A percentile compares a stretch with the other conserved stretches of the same genome.
These are phyloP conservation scores for Echinosophora koreensis DNA, from an alignment of 306 rosid genomes.

Conservation along the genomic window DNA sequence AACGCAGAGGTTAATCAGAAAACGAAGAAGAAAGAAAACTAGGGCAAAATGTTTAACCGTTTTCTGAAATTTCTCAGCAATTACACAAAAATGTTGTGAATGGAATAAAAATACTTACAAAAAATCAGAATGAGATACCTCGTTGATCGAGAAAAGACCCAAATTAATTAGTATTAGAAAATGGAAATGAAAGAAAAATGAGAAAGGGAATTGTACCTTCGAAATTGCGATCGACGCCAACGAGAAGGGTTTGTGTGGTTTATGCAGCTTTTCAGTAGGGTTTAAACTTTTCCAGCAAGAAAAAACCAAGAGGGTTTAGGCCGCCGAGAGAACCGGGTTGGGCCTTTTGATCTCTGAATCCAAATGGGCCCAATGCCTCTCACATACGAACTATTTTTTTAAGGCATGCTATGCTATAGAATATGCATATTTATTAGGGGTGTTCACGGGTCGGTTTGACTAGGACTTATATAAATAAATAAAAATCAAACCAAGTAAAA, in stretches of 20 bases:
- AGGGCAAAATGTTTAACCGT: background rate
- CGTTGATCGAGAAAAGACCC: background rate
- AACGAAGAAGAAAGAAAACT: background rate
- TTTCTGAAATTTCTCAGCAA: background rate
- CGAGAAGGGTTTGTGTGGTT: constrained; percentile 35
- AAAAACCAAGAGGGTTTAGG: background rate
- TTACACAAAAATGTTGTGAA: too few species aligned
- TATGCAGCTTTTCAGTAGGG: constrained; percentile 42
- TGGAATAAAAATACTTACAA: background rate
- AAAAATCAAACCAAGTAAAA: too few species aligned
- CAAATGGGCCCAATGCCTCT: background rate
- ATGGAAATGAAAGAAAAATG: background rate
- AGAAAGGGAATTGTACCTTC: constrained; percentile 28
- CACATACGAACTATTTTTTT: too few species aligned
- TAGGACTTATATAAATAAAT: too few species aligned
- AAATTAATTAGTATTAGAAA: background rate
- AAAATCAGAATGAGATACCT: too few species aligned
- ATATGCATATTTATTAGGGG: too few species aligned
- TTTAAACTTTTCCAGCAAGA: constrained; percentile 51
- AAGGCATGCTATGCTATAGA: too few species aligned
- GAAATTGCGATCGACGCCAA: background rate
- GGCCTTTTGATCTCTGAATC: background rate
- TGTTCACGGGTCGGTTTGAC: too few species aligned
- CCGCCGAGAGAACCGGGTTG: background rate
- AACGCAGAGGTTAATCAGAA: background rate